These are phyloP conservation scores for Diplosphaera chodatii DNA, from an alignment of 139 green algal species.

Conservation along the genomic window DNA sequence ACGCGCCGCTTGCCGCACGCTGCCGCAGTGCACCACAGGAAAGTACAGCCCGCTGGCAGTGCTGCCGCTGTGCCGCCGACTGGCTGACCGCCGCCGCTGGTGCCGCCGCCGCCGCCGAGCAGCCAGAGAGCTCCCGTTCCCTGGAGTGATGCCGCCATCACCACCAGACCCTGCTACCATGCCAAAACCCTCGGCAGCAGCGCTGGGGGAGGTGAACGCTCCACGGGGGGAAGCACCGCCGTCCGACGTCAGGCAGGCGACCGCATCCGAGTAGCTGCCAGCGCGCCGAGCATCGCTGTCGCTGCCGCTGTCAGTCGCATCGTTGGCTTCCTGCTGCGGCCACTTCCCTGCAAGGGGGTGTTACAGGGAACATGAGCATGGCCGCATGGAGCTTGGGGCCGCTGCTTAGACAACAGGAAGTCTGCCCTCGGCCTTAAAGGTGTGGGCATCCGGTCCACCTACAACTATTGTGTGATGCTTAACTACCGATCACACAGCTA, in stretches of 20 bases:
- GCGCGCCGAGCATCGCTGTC: neutral
- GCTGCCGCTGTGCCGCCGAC: neutral
- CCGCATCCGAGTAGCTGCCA: neutral
- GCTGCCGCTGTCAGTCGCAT: neutral
- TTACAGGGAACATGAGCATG: no score
- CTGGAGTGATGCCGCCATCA: neutral
- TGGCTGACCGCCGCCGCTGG: neutral
- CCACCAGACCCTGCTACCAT: no score
- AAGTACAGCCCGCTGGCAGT: slow-evolving; percentile 16
- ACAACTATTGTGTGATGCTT: no score
- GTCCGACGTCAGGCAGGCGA: neutral
- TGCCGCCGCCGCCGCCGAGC: no score
- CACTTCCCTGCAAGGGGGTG: neutral
- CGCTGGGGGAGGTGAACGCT: no score
- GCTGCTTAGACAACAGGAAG: no score
- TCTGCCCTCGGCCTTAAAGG: no score
- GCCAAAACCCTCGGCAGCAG: no score
- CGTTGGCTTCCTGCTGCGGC: neutral
- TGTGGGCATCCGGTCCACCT: no score
- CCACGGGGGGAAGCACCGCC: neutral
- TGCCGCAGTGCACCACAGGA: slow-evolving; percentile 65
- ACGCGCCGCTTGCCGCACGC: slow-evolving; percentile 55
- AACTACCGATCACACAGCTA: no score
- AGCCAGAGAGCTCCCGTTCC: neutral
- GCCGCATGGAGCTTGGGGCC: no score